A percentile compares a stretch with the other conserved stretches of the same genome.
Conservation (phyloP, 129 eudicot genomes). For the Dittrichia graveolens region DNA sequence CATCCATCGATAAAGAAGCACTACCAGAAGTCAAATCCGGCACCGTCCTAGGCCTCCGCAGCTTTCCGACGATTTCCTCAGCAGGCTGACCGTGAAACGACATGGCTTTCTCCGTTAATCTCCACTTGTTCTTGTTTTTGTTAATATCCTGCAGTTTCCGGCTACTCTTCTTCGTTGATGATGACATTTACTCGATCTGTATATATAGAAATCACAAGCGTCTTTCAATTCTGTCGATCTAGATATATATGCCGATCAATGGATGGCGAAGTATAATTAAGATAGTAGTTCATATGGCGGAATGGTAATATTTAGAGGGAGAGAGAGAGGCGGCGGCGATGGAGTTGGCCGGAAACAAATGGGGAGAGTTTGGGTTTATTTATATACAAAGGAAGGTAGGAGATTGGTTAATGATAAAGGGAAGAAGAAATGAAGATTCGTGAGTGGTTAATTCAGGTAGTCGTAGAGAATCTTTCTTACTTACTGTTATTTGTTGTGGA, state of each 20-base stretch:
- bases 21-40: conserved; percentile 56
- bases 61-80: conserved; percentile 39
- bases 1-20: conserved; percentile 18
- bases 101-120: conserved; percentile 53
- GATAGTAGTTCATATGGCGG: conserved; percentile 32
- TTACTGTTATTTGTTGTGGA: too few species aligned
- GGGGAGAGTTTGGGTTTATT: too few species aligned
- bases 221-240: too few species aligned
- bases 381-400: too few species aligned
- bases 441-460: too few species aligned
- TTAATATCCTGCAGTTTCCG: conserved; percentile 34
- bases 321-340: too few species aligned
- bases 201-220: too few species aligned
- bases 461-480: too few species aligned
- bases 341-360: too few species aligned
- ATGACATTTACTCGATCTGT: conserved; percentile 32
- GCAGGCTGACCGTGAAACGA: conserved; percentile 65
- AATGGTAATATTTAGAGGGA: too few species aligned
- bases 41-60: conserved; percentile 70
- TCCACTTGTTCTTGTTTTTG: conserved; percentile 49
- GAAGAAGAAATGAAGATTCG: too few species aligned
- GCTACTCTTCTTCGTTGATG: conserved; percentile 47
- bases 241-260: neutral
- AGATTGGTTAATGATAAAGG: too few species aligned
- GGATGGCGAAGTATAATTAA: conserved; percentile 34